A percentile compares a stretch with the other conserved stretches of the same genome.
Evolutionary conservation across 2,329 filamentous ascomycete genomes (phyloP).

Genomic region (Talaromyces islandicus): DNA sequence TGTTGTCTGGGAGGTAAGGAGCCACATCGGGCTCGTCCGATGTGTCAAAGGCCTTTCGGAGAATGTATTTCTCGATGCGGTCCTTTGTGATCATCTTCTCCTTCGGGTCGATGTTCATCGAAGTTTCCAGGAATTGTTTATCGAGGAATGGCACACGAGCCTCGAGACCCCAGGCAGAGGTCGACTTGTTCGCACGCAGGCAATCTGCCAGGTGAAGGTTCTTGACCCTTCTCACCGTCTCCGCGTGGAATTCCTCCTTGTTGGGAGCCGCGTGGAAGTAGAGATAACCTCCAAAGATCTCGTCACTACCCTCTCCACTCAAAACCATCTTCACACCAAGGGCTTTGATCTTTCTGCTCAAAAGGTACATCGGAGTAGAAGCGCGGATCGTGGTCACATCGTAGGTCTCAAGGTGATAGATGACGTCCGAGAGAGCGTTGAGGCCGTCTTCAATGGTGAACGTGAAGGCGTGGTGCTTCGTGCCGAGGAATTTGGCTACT

Average conservation of each 20-base stretch:
- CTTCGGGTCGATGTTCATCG: conserved; percentile 88
- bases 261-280: conserved; percentile 96
- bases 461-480: conserved; percentile 96
- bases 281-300: conserved; percentile 97
- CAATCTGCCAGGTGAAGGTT: conserved; percentile 96
- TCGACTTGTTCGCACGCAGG: conserved; percentile 97
- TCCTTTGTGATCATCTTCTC: conserved; percentile 95
- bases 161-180: conserved; percentile 94
- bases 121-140: conserved; percentile 87
- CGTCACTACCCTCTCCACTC: conserved; percentile 91
- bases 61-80: conserved; percentile 92
- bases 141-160: conserved; percentile 97
- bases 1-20: conserved; percentile 91
- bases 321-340: conserved; percentile 99
- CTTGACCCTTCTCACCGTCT: conserved; percentile 91
- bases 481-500: conserved; percentile 94
- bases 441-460: conserved; percentile 97
- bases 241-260: conserved; percentile 88
- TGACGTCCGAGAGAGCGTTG: conserved; percentile 93
- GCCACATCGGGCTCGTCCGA: conserved; percentile 71
- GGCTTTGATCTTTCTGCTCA: conserved; percentile 98
- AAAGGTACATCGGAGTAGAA: conserved; percentile 96
- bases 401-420: conserved; percentile 95
- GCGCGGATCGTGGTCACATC: conserved; percentile 98
- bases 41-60: conserved; percentile 96